phyloP scores from a whole-genome alignment of 1,284 basidiomycete species.

The Takashimella koratensis region DNA sequence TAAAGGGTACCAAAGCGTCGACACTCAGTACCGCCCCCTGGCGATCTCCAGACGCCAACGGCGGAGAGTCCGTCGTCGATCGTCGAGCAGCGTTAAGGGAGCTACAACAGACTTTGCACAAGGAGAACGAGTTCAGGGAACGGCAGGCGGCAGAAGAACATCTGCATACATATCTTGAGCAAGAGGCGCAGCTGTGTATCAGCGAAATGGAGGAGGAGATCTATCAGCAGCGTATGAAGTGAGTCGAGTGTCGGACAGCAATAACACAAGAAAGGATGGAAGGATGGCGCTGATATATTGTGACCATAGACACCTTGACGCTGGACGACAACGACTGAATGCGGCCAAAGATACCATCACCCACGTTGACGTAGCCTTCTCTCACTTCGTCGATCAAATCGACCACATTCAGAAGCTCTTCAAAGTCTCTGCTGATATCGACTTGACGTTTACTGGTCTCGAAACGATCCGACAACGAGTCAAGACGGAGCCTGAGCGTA shows the following conservation, averaged over 20 bases:
- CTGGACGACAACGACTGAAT: neutral
- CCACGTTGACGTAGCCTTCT: conserved; percentile 24
- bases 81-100: neutral
- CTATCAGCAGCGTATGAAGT: conserved; percentile 10
- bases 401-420: conserved; percentile 27
- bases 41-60: conserved; percentile 1
- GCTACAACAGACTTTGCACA: neutral
- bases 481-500: neutral
- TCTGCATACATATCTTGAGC: conserved; percentile 3
- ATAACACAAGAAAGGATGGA: neutral
- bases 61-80: conserved; percentile 1
- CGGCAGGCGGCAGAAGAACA: conserved; percentile 2
- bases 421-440: conserved; percentile 27
- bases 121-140: conserved; percentile 3
- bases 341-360: neutral
- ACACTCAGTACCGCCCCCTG: neutral
- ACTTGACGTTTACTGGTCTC: conserved; percentile 21
- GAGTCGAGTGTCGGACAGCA: neutral
- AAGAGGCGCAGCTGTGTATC: conserved; percentile 4
- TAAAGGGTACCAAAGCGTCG: neutral
- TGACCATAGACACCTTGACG: conserved; percentile 4
- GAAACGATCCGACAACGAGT: conserved; percentile 4
- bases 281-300: neutral
- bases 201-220: conserved; percentile 9
- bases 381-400: conserved; percentile 29